phyloP scores from a whole-genome alignment of 78 protist species.

The Planoprotostelium fungivorum region DNA sequence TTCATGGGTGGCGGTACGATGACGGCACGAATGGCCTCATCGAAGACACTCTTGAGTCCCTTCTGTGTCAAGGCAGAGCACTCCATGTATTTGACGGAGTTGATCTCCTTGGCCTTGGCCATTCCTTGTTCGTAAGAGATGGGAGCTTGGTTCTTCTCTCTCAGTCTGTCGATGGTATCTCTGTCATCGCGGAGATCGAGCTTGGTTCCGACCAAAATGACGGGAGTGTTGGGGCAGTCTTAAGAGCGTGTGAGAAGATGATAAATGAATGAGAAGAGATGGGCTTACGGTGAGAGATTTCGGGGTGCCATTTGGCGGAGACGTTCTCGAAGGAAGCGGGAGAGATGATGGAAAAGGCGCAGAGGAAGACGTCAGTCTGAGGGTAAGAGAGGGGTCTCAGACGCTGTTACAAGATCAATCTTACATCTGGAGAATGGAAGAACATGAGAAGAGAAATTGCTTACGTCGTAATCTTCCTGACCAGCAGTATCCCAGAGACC shows the following conservation, averaged over 20 bases:
- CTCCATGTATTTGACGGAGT: constrained; percentile 75
- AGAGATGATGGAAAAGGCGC: constrained; percentile 71
- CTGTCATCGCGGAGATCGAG: constrained; percentile 75
- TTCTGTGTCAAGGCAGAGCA: constrained; percentile 92
- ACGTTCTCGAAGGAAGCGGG: constrained; percentile 77
- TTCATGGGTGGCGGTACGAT: constrained; percentile 6
- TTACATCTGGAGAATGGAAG: no score
- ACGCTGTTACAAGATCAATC: no score
- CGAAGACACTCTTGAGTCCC: constrained; percentile 11
- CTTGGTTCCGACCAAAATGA: constrained; percentile 86
- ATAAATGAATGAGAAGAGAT: no score
- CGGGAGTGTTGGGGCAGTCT: constrained; percentile 69
- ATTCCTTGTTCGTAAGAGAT: constrained; percentile 35
- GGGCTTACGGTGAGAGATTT: constrained; percentile 76
- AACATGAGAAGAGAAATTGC: no score
- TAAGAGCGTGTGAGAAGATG: no score
- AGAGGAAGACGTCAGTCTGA: constrained; percentile 85
- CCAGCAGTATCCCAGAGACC: no score
- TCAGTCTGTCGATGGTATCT: constrained; percentile 35
- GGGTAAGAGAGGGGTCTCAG: no score
- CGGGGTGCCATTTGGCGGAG: constrained; percentile 76
- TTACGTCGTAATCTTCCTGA: no score
- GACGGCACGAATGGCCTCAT: not conserved
- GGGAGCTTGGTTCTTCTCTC: constrained; percentile 46
- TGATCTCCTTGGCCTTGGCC: constrained; percentile 57